Base-by-base conservation (phyloP, 2,329 filamentous ascomycete genomes). In the Metarhizium anisopliae region DNA sequence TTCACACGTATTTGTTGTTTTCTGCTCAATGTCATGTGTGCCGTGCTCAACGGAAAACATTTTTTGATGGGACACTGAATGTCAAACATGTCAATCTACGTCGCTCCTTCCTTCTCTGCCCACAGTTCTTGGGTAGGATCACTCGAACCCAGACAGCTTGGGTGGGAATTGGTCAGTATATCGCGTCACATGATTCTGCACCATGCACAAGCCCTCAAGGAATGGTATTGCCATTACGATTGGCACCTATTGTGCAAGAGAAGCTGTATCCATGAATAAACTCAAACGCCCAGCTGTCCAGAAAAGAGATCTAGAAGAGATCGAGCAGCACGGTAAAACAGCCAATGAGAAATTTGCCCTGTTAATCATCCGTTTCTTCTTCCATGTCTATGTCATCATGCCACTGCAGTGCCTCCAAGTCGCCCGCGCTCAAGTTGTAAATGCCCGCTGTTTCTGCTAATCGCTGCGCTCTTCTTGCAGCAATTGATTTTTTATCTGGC, bases 401-500 rank as follows among this genome's bases (percentile, higher is more conserved):
- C 16, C 7, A 65, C 13, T 63, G 64, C 8, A 51, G 59, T 0
- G 64, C 64, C 30, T 67, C 7, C 20, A 49, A 16, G 36, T 52
- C 36, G 6, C 7, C 18, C 36, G 32, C 29, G 3, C 61, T 64
- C 4, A 57, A 11, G 32, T 35, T 7, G 3, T 11, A 52, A 2
- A 62, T 52, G 16, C 61, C 65, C 52, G 64, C 61, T 2, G 58
- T 55, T 5, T 52, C 56, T n/a, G 51, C 56, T 20, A 58, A 58
- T 1, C 67, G 59, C 18, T 57, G 55, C 1, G 60, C 60, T 13
- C 57, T 52, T 1, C 65, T 58, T 3, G 54, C 55, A 14, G 55
- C 59, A 16, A 70, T 67, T 2, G 64, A 53, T 45, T 59, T 66
- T 40, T 62, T 66, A 57, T 77, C 72, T 0, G 74, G 72, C 30